These are phyloP conservation scores for Coriaria nepalensis DNA, from an alignment of 306 rosid species.

Conservation along the genomic window DNA sequence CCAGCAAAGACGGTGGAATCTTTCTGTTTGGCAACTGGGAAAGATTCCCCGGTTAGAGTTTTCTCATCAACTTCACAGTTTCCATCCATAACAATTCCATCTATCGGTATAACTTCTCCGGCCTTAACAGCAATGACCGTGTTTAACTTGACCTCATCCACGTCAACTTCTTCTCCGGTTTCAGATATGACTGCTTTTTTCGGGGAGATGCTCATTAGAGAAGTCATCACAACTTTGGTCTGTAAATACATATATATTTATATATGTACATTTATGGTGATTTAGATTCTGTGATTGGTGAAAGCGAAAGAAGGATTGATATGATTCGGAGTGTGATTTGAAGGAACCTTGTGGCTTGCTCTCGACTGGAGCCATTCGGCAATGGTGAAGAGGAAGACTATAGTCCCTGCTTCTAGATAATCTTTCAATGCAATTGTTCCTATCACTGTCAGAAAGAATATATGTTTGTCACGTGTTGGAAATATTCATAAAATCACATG, in stretches of 20 bases:
- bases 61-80: slow-evolving; percentile 81
- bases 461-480: neutral
- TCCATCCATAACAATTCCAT: slow-evolving; percentile 74
- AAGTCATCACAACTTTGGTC: slow-evolving; percentile 85
- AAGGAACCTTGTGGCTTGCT: slow-evolving; percentile 73
- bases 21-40: slow-evolving; percentile 68
- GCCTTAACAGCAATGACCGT: slow-evolving; percentile 69
- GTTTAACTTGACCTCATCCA: slow-evolving; percentile 61
- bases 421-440: slow-evolving; percentile 64
- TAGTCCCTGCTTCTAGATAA: slow-evolving; percentile 80
- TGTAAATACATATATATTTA: slow-evolving; percentile 23
- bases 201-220: slow-evolving; percentile 67
- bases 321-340: neutral
- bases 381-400: slow-evolving; percentile 76
- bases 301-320: neutral
- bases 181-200: slow-evolving; percentile 84
- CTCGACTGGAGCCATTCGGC: slow-evolving; percentile 88
- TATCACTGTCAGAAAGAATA: slow-evolving; percentile 32
- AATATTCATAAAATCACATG: neutral
- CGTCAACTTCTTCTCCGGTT: slow-evolving; percentile 65
- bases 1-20: slow-evolving; percentile 88
- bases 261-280: neutral
- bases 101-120: slow-evolving; percentile 82
- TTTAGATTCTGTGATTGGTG: neutral
- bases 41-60: slow-evolving; percentile 79